Conservation (phyloP, 495 filamentous ascomycete genomes). For the Podospora comata region DNA sequence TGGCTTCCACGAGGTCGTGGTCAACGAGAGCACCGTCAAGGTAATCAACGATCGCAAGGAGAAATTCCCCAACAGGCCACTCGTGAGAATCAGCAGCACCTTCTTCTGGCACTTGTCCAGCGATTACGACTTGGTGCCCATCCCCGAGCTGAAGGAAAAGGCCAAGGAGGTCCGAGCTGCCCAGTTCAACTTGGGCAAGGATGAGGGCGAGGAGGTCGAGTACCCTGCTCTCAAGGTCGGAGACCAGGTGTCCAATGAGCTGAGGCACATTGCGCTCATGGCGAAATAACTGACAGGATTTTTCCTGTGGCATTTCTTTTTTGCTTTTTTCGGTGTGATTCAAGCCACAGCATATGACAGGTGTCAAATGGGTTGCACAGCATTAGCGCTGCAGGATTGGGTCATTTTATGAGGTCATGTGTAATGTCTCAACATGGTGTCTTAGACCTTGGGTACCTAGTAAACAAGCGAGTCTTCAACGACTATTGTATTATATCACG, state of each 20-base stretch:
- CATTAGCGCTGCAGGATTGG: not conserved
- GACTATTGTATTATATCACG: not conserved
- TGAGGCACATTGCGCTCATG: slow-evolving; percentile 46
- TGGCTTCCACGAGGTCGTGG: slow-evolving; percentile 53
- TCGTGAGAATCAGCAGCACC: slow-evolving; percentile 47
- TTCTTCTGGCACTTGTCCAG: slow-evolving; percentile 52
- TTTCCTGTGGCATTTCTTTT: not conserved
- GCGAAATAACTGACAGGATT: slow-evolving; percentile 16
- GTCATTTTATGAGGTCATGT: not conserved
- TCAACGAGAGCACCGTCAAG: slow-evolving; percentile 44
- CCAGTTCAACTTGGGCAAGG: slow-evolving; percentile 41
- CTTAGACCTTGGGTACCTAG: not conserved
- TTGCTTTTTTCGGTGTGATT: not conserved
- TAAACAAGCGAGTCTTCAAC: not conserved
- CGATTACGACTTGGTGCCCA: slow-evolving; percentile 45
- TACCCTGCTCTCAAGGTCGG: slow-evolving; percentile 48
- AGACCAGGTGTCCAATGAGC: slow-evolving; percentile 42
- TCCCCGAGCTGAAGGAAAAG: slow-evolving; percentile 36
- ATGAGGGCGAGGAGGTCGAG: slow-evolving; percentile 45
- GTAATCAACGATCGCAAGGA: slow-evolving; percentile 34
- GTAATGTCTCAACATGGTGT: not conserved
- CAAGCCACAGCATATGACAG: not conserved
- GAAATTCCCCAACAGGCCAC: slow-evolving; percentile 41
- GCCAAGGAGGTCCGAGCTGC: slow-evolving; percentile 39
- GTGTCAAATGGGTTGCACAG: slow-evolving; percentile 3